Base-by-base conservation (phyloP, 2,329 filamentous ascomycete species). In the Trichoderma brevicompactum region DNA sequence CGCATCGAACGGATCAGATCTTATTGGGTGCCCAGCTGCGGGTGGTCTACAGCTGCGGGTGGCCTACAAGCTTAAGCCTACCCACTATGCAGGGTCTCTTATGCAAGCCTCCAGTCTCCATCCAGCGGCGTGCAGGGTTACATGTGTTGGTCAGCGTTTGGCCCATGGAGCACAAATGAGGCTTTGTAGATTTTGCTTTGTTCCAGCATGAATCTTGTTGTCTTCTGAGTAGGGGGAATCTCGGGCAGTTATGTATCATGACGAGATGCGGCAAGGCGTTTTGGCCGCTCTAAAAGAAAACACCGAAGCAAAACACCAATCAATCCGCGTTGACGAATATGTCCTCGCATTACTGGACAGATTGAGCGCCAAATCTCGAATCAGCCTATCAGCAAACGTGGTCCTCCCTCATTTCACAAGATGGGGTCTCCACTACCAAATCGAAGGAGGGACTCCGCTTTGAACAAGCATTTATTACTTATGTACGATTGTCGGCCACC, bases 91-190 rank as follows among this genome's bases (percentile, higher is more conserved):
- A 58, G 19, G 38, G 49, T 3, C 28, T 49, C 28, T 36, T 36
- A 41, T 60, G 56, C 49, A 63, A 36, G 48, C 58, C 15, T 19
- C 59, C 23, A 23, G 28, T 44, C n/a, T 55, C 40, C 32, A 56
- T 44, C n/a, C 19, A 49, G 61, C 43, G 15, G 43, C 43, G 15
- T 64, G 61, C 43, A 56, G 52, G 32, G 23, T 60, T 50, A 64
- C 43, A 64, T 64, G 52, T 64, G 61, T 64, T 64, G 52, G 52
- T 32, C 41, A 41, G 28, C 32, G 61, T 64, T 49, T 49, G 61
- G 61, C 41, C 36, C 19, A 50, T 38, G 34, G 15, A 43, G 34
- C 40, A n/a, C 34, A 38, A 17, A 17, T 12, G 15, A 43, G 17
- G 49, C 49, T 5, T 38, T 38, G 41, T 10, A 43, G 28, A 15